Percentiles rank a stretch among this genome's conserved stretches.
phyloP scores from a whole-genome alignment of 495 filamentous ascomycete genomes.

The Sporormia fimetaria region DNA sequence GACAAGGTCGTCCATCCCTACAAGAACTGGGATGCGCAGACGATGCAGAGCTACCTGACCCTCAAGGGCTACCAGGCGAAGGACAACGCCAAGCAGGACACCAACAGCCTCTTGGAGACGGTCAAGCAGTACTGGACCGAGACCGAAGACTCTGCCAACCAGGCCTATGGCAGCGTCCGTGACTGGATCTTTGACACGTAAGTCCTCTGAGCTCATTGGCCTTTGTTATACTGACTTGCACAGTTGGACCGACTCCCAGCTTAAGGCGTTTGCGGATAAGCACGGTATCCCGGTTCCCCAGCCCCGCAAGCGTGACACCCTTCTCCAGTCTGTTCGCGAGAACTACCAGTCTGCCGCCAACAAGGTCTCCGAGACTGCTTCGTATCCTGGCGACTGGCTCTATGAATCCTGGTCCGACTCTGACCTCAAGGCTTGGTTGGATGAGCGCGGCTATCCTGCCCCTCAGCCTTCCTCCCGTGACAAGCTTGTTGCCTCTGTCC shows the following conservation, averaged over 20 bases:
- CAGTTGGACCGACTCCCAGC: conserved; percentile 72
- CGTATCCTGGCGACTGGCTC: conserved; percentile 94
- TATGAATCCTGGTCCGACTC: conserved; percentile 79
- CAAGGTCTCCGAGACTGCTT: conserved; percentile 66
- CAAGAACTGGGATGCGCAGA: conserved; percentile 55
- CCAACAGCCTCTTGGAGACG: conserved; percentile 52
- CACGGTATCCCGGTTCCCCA: conserved; percentile 77
- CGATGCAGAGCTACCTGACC: conserved; percentile 54
- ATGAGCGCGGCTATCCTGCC: conserved; percentile 75
- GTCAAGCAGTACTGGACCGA: conserved; percentile 66
- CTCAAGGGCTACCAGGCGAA: conserved; percentile 57
- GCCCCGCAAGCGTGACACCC: conserved; percentile 71
- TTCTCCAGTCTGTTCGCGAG: conserved; percentile 64
- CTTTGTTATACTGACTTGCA: conserved; percentile 25
- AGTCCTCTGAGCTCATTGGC: conserved; percentile 31
- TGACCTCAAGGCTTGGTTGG: conserved; percentile 71
- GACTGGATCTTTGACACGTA: conserved; percentile 94
- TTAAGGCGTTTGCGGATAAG: conserved; percentile 86
- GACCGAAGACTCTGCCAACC: conserved; percentile 57
- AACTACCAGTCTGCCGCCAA: conserved; percentile 74
- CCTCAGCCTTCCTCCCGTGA: conserved; percentile 81
- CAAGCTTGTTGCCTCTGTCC: conserved; percentile 75
- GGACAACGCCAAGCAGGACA: conserved; percentile 48
- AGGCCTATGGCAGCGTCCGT: conserved; percentile 58
- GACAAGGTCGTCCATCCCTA: conserved; percentile 50